Evolutionary conservation across 2,329 filamentous ascomycete genomes (phyloP), one percentile per base, ranked within the genome.

Genomic region (Penicillium brasilianum): DNA sequence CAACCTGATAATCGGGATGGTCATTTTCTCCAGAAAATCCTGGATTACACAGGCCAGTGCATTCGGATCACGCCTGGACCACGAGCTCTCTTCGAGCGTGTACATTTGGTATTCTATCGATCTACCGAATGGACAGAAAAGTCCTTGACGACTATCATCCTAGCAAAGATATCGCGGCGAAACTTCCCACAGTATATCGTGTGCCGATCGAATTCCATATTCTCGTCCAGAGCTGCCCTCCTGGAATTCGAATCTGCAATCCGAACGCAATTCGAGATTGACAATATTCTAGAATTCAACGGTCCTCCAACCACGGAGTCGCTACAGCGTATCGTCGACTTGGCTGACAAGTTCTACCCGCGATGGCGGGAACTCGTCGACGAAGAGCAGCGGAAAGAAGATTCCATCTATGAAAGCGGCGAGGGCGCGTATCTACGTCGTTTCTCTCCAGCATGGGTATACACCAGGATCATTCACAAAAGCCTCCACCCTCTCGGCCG

Each of bases 81-180:
- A 0, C 85, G 93, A 64, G 92, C 88, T 70, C 84, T 99, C 0
- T 99, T 99, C 70, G 93, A 97, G 75, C 87, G 95, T 28, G 93
- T 98, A 0, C 95, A 98, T 78, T 81, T 99, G 2, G 93, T 99
- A 30, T 99, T 97, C 75, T 98, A 98, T 76, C 86, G 94, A 60
- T 97, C 93, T 10, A 96, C 92, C 0, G 91, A 97, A 74, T 99
- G 95, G 95, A 96, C 93, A 0, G 94, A 98, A 70, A 98, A 97
- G 75, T 97, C 94, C 1, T 81, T 99, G 14, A 98, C 92, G 1
- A 94, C 93, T 0, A 94, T 98, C 57, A 97, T 99, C 48, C 84
- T 99, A 5, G 92, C 95, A 8, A 93, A 94, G 65, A 96, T 96
- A 59, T 91, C 93, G 1, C 86, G 88, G 46, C 85, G 92, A 37